phyloP scores from a whole-genome alignment of 495 filamentous ascomycete genomes.

The Daldinia bambusicola region DNA sequence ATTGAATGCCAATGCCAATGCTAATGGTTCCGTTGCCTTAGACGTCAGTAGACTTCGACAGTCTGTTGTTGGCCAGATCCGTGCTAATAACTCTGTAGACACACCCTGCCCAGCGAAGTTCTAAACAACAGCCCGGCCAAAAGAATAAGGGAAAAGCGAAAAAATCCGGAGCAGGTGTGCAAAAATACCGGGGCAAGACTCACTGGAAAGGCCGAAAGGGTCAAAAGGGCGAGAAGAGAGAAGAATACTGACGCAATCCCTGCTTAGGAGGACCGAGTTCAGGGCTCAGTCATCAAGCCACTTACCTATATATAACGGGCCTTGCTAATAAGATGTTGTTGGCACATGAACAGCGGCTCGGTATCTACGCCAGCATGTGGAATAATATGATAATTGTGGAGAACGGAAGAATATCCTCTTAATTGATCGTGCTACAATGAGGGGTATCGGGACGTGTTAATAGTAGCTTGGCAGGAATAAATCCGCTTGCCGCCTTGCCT shows the following conservation, averaged over 20 bases:
- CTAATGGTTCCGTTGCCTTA: background rate
- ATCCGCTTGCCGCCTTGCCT: background rate
- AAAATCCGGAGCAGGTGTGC: background rate
- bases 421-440: background rate
- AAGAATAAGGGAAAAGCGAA: background rate
- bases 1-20: background rate
- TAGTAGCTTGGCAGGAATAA: background rate
- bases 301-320: background rate
- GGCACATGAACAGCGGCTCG: background rate
- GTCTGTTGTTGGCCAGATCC: background rate
- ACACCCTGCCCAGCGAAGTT: background rate
- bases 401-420: background rate
- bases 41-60: background rate
- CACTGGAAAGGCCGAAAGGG: background rate
- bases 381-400: background rate
- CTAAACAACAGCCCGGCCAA: background rate
- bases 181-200: background rate
- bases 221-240: background rate
- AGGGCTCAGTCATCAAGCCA: background rate
- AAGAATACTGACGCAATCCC: background rate
- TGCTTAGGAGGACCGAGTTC: background rate
- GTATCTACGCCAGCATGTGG: slow-evolving; percentile 1
- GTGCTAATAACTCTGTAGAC: background rate
- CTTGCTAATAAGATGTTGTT: background rate
- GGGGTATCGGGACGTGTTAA: background rate